phyloP scores from a whole-genome alignment of 1,139 yeast species.

The Kodamaea anthophila region DNA sequence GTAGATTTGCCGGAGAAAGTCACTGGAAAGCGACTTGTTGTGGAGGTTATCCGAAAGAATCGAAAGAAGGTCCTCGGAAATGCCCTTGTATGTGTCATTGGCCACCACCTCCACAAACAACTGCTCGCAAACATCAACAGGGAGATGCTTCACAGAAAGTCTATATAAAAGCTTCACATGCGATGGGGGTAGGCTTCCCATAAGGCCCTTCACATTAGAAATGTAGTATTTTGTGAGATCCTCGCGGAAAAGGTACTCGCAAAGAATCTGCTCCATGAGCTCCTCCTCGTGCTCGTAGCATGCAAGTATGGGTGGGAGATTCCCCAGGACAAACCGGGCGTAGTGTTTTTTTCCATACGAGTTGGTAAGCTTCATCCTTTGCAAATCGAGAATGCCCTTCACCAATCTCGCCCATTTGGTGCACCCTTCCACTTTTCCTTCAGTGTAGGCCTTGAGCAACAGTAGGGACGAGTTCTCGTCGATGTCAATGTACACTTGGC shows the following conservation, averaged over 20 bases:
- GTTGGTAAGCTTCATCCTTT: slow-evolving; percentile 20
- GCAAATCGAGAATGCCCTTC: slow-evolving; percentile 20
- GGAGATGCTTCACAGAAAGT: slow-evolving; percentile 19
- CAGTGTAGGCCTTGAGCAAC: slow-evolving; percentile 15
- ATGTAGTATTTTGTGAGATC: slow-evolving; percentile 14
- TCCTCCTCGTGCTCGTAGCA: slow-evolving; percentile 2
- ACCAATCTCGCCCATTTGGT: slow-evolving; percentile 20
- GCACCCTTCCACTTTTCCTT: slow-evolving; percentile 4
- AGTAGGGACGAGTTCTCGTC: slow-evolving; percentile 25
- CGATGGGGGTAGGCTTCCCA: slow-evolving; percentile 11
- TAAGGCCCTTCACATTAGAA: slow-evolving; percentile 15
- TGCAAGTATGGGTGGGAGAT: slow-evolving; percentile 4
- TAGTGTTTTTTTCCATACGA: slow-evolving; percentile 27
- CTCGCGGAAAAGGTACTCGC: slow-evolving; percentile 13
- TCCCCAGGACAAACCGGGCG: slow-evolving; percentile 21
- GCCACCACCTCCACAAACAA: slow-evolving; percentile 32
- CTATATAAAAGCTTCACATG: slow-evolving; percentile 21
- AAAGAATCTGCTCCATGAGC: slow-evolving; percentile 1
- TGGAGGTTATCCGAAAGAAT: slow-evolving; percentile 26
- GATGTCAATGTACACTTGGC: slow-evolving; percentile 24
- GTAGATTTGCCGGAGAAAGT: slow-evolving; percentile 35
- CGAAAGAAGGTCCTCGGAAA: slow-evolving; percentile 35
- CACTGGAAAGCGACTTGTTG: slow-evolving; percentile 44
- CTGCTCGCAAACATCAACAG: slow-evolving; percentile 31
- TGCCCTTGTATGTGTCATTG: slow-evolving; percentile 19